phyloP scores from a whole-genome alignment of 805 yeast genomes.

The Wickerhamiella kazuoi region DNA sequence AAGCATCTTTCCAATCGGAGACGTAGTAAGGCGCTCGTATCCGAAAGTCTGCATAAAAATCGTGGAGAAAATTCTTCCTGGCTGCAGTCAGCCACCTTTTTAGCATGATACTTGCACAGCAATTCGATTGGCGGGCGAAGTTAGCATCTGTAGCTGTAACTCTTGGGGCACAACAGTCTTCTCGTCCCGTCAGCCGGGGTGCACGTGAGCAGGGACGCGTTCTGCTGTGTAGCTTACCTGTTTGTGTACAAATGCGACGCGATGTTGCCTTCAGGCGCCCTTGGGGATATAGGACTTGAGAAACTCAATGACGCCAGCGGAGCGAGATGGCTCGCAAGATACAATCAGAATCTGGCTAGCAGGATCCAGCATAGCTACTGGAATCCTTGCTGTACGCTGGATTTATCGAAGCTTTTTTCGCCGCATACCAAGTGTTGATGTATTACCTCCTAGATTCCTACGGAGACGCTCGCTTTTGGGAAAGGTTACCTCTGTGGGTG shows the following conservation, averaged over 20 bases:
- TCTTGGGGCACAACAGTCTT: no score
- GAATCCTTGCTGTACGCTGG: background rate
- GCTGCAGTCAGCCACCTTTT: no score
- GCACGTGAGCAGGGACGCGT: no score
- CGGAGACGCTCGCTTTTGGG: slow-evolving; percentile 39
- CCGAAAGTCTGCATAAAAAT: no score
- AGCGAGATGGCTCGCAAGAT: background rate
- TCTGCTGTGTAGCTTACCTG: no score
- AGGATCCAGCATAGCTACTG: background rate
- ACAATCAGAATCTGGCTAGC: background rate
- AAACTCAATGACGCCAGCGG: no score
- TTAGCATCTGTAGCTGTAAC: background rate
- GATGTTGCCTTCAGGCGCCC: no score
- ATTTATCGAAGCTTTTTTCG: slow-evolving; percentile 31
- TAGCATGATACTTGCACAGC: background rate
- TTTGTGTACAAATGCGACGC: no score
- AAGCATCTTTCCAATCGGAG: slow-evolving; percentile 70
- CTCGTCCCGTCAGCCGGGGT: no score
- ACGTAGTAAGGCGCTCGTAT: slow-evolving; percentile 45
- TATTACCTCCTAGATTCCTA: slow-evolving; percentile 33
- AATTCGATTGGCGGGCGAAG: background rate
- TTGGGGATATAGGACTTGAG: no score
- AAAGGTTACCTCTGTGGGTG: slow-evolving; percentile 77
- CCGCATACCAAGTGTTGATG: slow-evolving; percentile 32
- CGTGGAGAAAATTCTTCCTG: no score